These are phyloP conservation scores for Verbena officinalis DNA, from an alignment of 257 asterid genomes.

Conservation along the genomic window DNA sequence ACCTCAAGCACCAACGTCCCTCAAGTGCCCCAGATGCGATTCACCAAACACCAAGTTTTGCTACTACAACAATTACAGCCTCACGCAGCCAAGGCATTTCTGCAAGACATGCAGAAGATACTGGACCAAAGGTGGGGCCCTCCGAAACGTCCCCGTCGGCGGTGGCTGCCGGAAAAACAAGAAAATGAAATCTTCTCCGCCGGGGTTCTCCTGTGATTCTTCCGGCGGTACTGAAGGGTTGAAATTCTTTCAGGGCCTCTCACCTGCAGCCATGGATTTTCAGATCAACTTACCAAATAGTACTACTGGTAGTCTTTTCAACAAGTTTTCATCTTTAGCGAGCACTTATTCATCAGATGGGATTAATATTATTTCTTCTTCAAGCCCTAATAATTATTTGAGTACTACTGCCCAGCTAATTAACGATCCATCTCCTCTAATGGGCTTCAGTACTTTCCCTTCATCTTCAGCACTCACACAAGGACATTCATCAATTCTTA, in stretches of 20 bases:
- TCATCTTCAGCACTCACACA: constrained; percentile 36
- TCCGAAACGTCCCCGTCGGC: too few relatives aligned
- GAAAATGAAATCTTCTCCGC: constrained; percentile 48
- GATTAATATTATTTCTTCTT: too few relatives aligned
- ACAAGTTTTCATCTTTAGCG: constrained; percentile 41
- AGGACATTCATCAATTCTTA: too few relatives aligned
- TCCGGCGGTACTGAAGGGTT: too few relatives aligned
- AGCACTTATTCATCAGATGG: too few relatives aligned
- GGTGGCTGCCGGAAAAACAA: too few relatives aligned
- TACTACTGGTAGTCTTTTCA: constrained; percentile 24
- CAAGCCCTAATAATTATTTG: constrained; percentile 41
- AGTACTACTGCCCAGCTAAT: too few relatives aligned
- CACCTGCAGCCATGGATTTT: constrained; percentile 78
- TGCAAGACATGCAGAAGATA: too few relatives aligned
- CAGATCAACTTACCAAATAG: constrained; percentile 38
- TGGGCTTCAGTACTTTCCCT: constrained; percentile 44
- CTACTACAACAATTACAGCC: constrained; percentile 78
- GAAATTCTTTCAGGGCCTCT: constrained; percentile 50
- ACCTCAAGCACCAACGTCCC: constrained; percentile 45
- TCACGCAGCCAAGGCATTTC: constrained; percentile 67
- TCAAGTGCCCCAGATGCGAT: constrained; percentile 75
- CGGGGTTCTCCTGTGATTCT: too few relatives aligned
- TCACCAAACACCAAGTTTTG: constrained; percentile 76
- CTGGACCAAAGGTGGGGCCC: too few relatives aligned
- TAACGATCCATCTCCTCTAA: constrained; percentile 41